A percentile compares a stretch with the other conserved stretches of the same genome.
Evolutionary conservation across 1,139 yeast genomes (phyloP).

Genomic region (Blastobotrys capitulatus): DNA sequence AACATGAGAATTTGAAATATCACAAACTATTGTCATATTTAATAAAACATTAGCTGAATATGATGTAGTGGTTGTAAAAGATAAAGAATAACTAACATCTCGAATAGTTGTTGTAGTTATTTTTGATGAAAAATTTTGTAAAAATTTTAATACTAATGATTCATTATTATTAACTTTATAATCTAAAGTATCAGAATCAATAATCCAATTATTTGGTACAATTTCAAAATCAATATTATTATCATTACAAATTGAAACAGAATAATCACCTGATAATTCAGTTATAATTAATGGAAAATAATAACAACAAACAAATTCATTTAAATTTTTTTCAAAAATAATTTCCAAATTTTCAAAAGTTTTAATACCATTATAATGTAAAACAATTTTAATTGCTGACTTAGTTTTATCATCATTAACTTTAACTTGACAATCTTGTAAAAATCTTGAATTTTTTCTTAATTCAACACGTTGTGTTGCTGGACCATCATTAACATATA

Average conservation of each 20-base stretch:
- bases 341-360: conserved; percentile 6
- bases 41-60: not conserved
- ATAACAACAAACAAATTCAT: not conserved
- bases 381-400: not conserved
- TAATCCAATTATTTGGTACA: not conserved
- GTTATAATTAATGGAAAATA: conserved; percentile 4
- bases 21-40: conserved; percentile 1
- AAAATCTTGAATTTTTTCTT: conserved; percentile 3
- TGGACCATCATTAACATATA: conserved; percentile 11
- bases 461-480: not conserved
- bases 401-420: conserved; percentile 1
- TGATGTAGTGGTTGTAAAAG: not conserved
- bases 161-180: not conserved
- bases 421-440: conserved; percentile 8
- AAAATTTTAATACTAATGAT: not conserved
- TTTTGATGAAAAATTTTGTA: not conserved
- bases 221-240: not conserved
- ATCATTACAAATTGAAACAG: too few relatives aligned
- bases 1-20: not conserved
- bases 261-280: not conserved
- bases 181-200: not conserved
- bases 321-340: conserved; percentile 5
- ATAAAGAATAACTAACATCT: conserved; percentile 1
- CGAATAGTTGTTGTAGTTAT: conserved; percentile 1
- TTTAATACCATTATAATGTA: not conserved